A percentile compares a stretch with the other conserved stretches of the same genome.
Evolutionary conservation across 2,329 filamentous ascomycete species (phyloP).

Genomic region (Aspergillus spinulosporus): DNA sequence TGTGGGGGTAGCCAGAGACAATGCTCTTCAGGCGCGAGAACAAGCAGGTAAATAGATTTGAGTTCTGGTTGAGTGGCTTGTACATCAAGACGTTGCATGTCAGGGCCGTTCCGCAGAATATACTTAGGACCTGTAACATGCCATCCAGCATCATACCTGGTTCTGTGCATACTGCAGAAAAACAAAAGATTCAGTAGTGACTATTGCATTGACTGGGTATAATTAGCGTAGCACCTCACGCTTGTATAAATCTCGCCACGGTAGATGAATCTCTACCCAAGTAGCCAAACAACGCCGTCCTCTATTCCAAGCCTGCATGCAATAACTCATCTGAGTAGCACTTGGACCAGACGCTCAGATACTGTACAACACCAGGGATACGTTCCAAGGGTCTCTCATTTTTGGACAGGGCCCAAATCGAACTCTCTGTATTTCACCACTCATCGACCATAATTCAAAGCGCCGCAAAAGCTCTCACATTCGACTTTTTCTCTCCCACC

Average conservation of each 20-base stretch:
- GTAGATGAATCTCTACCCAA: background rate
- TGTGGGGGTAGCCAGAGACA: constrained; percentile 8
- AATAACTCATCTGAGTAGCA: background rate
- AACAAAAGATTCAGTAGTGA: background rate
- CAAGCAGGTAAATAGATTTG: background rate
- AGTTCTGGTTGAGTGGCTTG: background rate
- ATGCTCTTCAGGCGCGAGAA: background rate
- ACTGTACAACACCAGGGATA: constrained; percentile 1
- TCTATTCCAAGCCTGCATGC: constrained; percentile 5
- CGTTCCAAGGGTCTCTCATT: background rate
- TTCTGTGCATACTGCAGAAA: background rate
- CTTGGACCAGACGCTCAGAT: background rate
- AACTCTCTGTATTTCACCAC: background rate
- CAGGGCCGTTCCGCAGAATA: background rate
- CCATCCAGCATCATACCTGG: background rate
- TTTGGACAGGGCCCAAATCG: background rate
- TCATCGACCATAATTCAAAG: constrained; percentile 26
- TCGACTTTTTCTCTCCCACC: constrained; percentile 62
- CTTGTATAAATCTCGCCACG: constrained; percentile 8
- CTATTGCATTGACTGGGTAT: constrained; percentile 21
- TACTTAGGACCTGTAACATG: background rate
- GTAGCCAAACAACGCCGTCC: constrained; percentile 8
- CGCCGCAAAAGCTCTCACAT: constrained; percentile 55
- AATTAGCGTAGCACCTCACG: constrained; percentile 9
- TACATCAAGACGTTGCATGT: background rate